These are phyloP conservation scores for Wickerhamomyces sp. DNA, from an alignment of 1,139 yeast genomes.

Conservation along the genomic window DNA sequence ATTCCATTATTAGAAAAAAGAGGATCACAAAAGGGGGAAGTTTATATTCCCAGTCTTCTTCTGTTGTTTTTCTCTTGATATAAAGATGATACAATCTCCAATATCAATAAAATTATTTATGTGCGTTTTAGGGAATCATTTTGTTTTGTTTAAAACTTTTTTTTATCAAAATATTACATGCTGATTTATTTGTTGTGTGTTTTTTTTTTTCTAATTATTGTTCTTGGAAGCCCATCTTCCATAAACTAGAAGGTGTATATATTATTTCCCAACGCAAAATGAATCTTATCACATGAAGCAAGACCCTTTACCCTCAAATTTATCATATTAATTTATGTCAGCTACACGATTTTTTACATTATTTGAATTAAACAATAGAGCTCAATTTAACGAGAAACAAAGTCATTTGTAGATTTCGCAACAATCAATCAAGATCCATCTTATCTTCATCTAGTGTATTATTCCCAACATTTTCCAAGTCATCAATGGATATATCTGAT, in stretches of 20 bases:
- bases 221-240: not conserved
- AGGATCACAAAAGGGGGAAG: not conserved
- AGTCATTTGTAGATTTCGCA: not conserved
- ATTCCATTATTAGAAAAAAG: not conserved
- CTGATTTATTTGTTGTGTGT: not conserved
- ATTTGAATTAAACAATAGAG: not conserved
- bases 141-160: not conserved
- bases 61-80: not conserved
- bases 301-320: no score
- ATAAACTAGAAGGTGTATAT: not conserved
- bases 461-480: conserved; percentile 9
- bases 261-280: not conserved
- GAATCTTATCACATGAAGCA: not conserved
- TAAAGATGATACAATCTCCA: not conserved
- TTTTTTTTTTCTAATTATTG: no score
- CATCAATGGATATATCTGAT: conserved; percentile 3
- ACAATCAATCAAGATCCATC: conserved; percentile 16
- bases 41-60: not conserved
- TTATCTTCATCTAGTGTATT: conserved; percentile 19
- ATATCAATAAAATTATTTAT: conserved; percentile 4
- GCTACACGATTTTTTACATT: not conserved
- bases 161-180: not conserved
- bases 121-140: conserved; percentile 3
- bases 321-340: no score
- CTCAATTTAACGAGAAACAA: not conserved